Evolutionary conservation across 139 green algal genomes (phyloP), one percentile per base, ranked within the genome.

Genomic region (Closterium sp.): DNA sequence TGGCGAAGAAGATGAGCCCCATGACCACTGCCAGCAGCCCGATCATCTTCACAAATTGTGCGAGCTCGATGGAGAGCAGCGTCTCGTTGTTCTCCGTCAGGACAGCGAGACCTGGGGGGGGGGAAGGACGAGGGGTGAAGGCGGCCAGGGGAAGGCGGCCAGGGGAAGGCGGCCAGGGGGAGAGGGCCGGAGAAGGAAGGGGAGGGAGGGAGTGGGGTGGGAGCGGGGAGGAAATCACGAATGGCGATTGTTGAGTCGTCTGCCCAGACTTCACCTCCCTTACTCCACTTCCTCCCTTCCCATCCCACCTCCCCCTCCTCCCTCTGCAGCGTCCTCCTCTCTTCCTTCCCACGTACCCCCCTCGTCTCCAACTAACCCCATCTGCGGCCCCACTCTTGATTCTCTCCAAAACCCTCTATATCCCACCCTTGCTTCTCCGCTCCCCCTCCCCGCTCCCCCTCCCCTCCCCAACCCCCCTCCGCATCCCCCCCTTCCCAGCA

Each of bases 1-100:
- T 92, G 89, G 89, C 90, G 17, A 96, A 95, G 89, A 97, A 96
- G 9, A 95, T 31, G 32, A 95, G 73, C 42, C 91, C 94, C 28
- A 96, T 88, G 62, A 31, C 88, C 73, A 96, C 92, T 31, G 93
- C 94, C 22, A 95, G 34, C 22, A 79, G 29, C 22, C 88, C 92
- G 79, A 96, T 94, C 30, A 93, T 45, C 31, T 90, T 32, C 50
- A 95, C 93, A 88, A 96, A 95, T 9, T 42, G 84, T 2, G 0
- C 84, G 0, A 87, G 84, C 84, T 87, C 84, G 5, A 87, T 31
- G n/a, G 84, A 30, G 5, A 87, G 84, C 1, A 24, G 84, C 1
- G 84, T 87, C 84, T 87, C 50, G 50, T 73, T 73, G 50, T 73
- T 73, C 50, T 73, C 50, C 9, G 50, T 73, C 10, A 73, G 50